phyloP scores from a whole-genome alignment of 805 yeast species.

The Lipomyces spencermartinsiae region DNA sequence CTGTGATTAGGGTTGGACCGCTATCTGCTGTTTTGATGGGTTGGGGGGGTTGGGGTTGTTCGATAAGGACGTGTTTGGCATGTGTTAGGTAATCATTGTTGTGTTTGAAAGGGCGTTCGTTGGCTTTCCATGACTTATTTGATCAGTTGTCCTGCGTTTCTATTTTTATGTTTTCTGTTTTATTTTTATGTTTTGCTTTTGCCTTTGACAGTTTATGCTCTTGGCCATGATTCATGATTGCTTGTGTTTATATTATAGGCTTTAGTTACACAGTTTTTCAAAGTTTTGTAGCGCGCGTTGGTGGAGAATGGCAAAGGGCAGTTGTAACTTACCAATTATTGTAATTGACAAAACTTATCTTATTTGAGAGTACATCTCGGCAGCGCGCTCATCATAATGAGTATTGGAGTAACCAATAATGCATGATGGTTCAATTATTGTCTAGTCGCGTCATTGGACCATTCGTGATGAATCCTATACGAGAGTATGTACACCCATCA shows the following conservation, averaged over 20 bases:
- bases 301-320: not conserved
- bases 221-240: no score
- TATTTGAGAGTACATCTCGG: no score
- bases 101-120: no score
- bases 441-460: not conserved
- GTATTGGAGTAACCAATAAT: no score
- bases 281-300: not conserved
- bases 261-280: not conserved
- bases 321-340: not conserved
- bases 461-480: not conserved
- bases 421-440: no score
- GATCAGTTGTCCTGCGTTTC: not conserved
- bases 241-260: not conserved
- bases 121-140: no score
- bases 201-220: not conserved
- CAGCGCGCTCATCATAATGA: no score
- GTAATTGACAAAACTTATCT: no score
- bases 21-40: not conserved
- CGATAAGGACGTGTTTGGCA: not conserved
- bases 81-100: not conserved
- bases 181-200: not conserved
- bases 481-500: not conserved
- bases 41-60: not conserved
- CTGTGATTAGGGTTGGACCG: no score
- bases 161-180: not conserved